phyloP scores from a whole-genome alignment of 2,329 filamentous ascomycete genomes.

The Colletotrichum tanaceti region DNA sequence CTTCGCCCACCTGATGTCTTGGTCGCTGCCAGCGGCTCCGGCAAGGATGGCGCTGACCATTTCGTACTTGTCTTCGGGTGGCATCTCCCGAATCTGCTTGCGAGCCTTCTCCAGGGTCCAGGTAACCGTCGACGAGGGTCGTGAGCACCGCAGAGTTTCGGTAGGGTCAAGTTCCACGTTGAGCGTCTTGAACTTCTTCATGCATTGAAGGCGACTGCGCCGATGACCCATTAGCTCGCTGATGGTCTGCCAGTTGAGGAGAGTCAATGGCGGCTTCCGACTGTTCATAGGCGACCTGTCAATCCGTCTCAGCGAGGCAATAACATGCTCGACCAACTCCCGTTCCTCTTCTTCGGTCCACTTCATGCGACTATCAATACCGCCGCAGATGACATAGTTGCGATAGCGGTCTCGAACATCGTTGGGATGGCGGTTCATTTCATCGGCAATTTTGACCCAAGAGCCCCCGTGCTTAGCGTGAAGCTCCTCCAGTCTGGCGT shows the following conservation, averaged over 20 bases:
- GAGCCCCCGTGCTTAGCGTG: conserved; percentile 62
- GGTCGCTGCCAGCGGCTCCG: conserved; percentile 54
- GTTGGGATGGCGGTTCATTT: conserved; percentile 72
- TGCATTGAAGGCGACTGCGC: conserved; percentile 75
- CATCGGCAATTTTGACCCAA: conserved; percentile 71
- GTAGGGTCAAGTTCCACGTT: conserved; percentile 51
- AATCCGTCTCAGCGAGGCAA: conserved; percentile 63
- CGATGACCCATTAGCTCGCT: conserved; percentile 70
- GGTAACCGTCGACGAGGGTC: conserved; percentile 50
- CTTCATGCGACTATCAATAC: conserved; percentile 59
- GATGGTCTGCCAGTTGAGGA: conserved; percentile 75
- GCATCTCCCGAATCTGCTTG: conserved; percentile 56
- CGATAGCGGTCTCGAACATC: conserved; percentile 78
- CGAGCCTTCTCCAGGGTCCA: conserved; percentile 59
- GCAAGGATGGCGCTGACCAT: conserved; percentile 58
- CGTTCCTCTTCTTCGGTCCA: conserved; percentile 74
- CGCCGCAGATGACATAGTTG: conserved; percentile 72
- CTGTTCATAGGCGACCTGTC: conserved; percentile 52
- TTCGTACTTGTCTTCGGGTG: conserved; percentile 57
- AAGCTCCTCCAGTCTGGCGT: conserved; percentile 62
- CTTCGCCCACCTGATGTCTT: conserved; percentile 62
- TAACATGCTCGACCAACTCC: conserved; percentile 63
- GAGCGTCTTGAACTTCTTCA: conserved; percentile 71
- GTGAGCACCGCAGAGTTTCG: conserved; percentile 49
- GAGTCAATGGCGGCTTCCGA: conserved; percentile 50